phyloP scores from a whole-genome alignment of 345 rosid genomes.

The Citrus sinensis region DNA sequence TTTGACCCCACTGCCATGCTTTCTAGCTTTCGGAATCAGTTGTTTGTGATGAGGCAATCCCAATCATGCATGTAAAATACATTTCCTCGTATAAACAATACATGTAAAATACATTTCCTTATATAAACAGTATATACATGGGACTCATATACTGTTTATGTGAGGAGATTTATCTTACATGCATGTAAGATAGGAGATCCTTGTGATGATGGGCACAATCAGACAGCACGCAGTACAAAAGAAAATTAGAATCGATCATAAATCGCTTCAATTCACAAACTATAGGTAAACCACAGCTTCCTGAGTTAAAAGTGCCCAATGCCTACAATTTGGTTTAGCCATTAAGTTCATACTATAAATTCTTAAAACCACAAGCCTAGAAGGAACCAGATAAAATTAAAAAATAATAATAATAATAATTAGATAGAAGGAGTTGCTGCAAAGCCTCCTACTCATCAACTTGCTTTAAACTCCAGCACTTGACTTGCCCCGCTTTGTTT shows the following conservation, averaged over 20 bases:
- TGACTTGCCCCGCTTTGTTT: background rate
- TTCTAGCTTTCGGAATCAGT: background rate
- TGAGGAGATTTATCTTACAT: too few species aligned
- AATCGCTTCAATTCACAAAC: slow-evolving; percentile 18
- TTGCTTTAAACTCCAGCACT: slow-evolving; percentile 3
- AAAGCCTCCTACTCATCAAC: background rate
- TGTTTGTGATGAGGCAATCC: background rate
- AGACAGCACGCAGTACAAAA: background rate
- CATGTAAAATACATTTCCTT: too few species aligned
- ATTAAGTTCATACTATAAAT: slow-evolving; percentile 3
- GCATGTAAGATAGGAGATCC: too few species aligned
- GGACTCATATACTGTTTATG: too few species aligned
- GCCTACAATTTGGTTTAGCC: background rate
- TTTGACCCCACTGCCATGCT: slow-evolving; percentile 14
- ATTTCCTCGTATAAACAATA: too few species aligned
- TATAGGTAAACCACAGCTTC: slow-evolving; percentile 6
- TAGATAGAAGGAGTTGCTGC: background rate
- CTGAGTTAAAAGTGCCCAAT: background rate
- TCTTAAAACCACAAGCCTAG: slow-evolving; percentile 3
- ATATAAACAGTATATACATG: too few species aligned
- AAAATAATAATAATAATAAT: slow-evolving; percentile 5
- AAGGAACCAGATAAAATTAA: background rate
- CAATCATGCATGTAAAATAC: too few species aligned
- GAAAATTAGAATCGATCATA: slow-evolving; percentile 1
- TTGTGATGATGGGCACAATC: background rate